Evolutionary conservation across 768 basidiomycete genomes (phyloP), one percentile per base, ranked within the genome.

Genomic region (Trametes cingulata): DNA sequence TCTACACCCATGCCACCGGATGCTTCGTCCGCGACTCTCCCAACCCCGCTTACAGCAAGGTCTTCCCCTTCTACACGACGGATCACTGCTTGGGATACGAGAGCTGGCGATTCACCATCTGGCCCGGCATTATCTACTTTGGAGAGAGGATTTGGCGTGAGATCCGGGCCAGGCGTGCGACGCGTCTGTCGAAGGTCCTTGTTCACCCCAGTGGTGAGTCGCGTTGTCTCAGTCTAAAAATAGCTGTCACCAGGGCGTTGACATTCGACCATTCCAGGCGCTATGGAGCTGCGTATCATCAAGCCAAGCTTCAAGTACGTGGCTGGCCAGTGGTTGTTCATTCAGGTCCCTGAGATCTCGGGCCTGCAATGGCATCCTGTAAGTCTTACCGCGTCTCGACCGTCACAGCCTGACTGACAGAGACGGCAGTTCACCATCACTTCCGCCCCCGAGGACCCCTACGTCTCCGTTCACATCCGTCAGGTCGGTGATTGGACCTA

Each of bases 291-390:
- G 46, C 89, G 93, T 47, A 95, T 97, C 69, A 74, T 88, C 71
- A 97, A 97, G 76, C 90, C 92, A 7, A 90, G 87, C 71, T 91
- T 97, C 81, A 91, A 88, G 70, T 95, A 97, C 75, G 88, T 87
- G 49, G 83, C 92, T 33, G 93, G 93, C 12, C 92, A 95, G 77
- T 95, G 93, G 93, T 77, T 95, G 25, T 95, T 93, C 78, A 76
- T 95, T 64, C 89, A 93, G 68, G 85, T 95, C 14, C 94, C 95
- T 3, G 91, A 94, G 43, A 74, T 97, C 12, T 95, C 93, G 42
- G 73, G 68, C 19, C 86, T 82, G 72, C 93, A 97, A 71, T 98
- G 94, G 94, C 95, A 96, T 75, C 95, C 95, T n/a, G 93, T 95
- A 66, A 68, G 90, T 80, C n/a, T 48, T 29, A 46, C 12, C 52